Evolutionary conservation across 805 yeast species (phyloP), one percentile per base, ranked within the genome.

Genomic region (Candida wancherniae): DNA sequence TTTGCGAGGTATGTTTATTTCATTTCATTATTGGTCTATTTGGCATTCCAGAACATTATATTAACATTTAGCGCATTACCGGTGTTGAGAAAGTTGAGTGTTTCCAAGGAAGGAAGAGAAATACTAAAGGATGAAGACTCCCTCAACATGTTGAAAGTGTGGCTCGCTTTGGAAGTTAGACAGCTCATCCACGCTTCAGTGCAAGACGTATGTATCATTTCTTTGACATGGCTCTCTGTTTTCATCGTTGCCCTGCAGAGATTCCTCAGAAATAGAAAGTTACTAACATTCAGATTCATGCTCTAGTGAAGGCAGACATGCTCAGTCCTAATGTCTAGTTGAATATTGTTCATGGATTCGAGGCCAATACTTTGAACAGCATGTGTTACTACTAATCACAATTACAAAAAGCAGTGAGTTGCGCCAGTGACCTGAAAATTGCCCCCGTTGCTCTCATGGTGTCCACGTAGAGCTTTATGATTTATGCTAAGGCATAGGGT

Each of bases 1-100:
- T 90, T 92, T 71, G 94, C 94, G 72, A 84, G 94, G 92, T 84
- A 77, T 71, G 92, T 83, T 80, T 79, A 60, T 34, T 61, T 65
- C 13, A 39, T 57, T 34, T 29, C 61, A 29, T 47, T n/a, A n/a
- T 61, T 44, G 71, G 68, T 9, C 63, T 63, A 26, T 13, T 11
- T 20, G 9, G 13, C 10, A 20, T 15, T 16, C 13, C 3, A 11
- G 29, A 16, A 19, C n/a, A 19, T 4, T 19, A 16, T 41, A 41
- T 46, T 44, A 44, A 44, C 44, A 24, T 6, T n/a, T 48, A 81
- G 88, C 56, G 77, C 96, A 3, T 63, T 87, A 42, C 96, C 96
- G 2, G 83, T 87, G 32, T 68, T 83, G 50, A 74, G 97, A 61
- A 79, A 81, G 53, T 74, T 85, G 26, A 90, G 94, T 25, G 67